Conservation (phyloP, 768 basidiomycete species). For the Pulveroboletus frians region DNA sequence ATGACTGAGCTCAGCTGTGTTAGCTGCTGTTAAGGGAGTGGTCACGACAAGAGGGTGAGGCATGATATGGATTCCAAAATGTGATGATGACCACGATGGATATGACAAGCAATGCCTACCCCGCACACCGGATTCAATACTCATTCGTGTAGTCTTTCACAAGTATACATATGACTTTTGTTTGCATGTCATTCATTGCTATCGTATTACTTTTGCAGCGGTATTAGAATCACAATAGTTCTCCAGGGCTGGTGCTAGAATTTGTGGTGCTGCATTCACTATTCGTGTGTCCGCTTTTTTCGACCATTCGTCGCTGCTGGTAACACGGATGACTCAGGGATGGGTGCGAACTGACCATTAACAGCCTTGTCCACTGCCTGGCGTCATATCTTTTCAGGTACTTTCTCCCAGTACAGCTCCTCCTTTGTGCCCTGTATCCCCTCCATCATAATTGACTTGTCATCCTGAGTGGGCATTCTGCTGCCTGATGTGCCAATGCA, state of each 20-base stretch:
- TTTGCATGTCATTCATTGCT: background rate
- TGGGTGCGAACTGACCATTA: background rate
- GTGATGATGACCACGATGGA: background rate
- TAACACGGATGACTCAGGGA: background rate
- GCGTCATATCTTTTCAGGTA: slow-evolving; percentile 64
- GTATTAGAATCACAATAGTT: background rate
- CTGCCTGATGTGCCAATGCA: slow-evolving; percentile 45
- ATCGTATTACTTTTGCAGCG: background rate
- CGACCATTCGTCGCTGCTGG: background rate
- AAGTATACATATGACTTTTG: background rate
- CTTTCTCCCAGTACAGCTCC: slow-evolving; percentile 72
- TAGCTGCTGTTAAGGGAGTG: too few relatives aligned
- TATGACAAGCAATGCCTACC: background rate
- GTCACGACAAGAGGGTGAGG: slow-evolving; percentile 31
- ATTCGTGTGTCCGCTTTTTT: slow-evolving; percentile 18
- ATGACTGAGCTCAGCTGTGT: too few relatives aligned
- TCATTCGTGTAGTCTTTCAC: background rate
- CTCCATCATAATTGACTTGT: slow-evolving; percentile 43
- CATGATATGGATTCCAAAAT: slow-evolving; percentile 5
- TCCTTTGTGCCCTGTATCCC: slow-evolving; percentile 59
- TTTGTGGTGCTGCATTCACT: background rate
- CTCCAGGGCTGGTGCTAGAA: background rate
- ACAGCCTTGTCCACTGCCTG: slow-evolving; percentile 53
- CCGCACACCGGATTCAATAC: background rate
- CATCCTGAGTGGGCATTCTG: slow-evolving; percentile 8